Evolutionary conservation across 257 asterid species (phyloP), one percentile per base, ranked within the genome.

Genomic region (Solanum chaucha): DNA sequence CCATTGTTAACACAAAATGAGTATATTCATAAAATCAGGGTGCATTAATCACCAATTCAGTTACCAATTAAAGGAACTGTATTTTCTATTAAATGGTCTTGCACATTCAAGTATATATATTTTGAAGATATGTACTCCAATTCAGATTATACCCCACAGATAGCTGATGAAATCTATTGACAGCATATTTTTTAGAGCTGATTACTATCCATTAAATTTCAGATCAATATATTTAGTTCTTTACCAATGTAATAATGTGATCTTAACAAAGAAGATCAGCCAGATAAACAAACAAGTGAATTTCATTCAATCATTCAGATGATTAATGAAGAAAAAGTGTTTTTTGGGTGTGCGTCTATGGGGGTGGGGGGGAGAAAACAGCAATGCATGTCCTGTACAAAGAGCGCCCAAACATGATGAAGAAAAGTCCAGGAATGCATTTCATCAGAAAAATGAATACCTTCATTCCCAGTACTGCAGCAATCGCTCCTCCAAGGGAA

Each of bases 401-500:
- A 75, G 83, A 75, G 61, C 12, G 4, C 22, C 55, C 34, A 75
- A 8, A 77, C 59, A 14, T 24, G 84, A 40, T 13, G 82, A 19
- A 40, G 82, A n/a, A 75, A 75, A 75, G 83, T 38, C 59, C 83
- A n/a, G 32, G 22, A 75, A 40, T 24, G 59, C 38, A 24, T 41
- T 77, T 59, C 15, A 83, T 75, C 36, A 75, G 61, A 85, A 17
- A 30, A 85, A 71, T 35, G 46, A 85, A 46, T 87, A 85, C 90
- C 89, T 78, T 86, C 28, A 89, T 30, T 67, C 91, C 91, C 17
- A 89, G 61, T 83, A 89, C 48, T 51, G 91, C 83, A 80, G 91
- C 91, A 81, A 89, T 89, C 26, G 89, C 87, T 64, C 90, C 91
- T 85, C 90, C 91, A 40, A 89, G 91, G 80, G 91, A 89, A 82